Conservation (phyloP, 2,329 filamentous ascomycete species). For the Rutstroemia sp. region DNA sequence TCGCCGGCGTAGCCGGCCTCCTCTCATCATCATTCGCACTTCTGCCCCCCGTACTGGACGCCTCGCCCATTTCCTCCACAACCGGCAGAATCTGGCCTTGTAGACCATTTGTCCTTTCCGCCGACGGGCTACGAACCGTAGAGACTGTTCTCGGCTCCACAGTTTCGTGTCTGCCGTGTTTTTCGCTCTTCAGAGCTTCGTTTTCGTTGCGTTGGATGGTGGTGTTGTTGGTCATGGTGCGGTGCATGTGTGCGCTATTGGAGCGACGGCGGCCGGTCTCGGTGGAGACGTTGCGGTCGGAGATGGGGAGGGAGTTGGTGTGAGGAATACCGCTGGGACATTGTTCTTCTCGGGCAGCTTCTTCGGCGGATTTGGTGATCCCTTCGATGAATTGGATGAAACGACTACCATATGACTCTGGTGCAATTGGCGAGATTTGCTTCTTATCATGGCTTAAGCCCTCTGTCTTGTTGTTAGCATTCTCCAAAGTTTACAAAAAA, state of each 20-base stretch:
- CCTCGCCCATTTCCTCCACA: slow-evolving; percentile 84
- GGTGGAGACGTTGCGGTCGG: slow-evolving; percentile 18
- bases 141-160: slow-evolving; percentile 39
- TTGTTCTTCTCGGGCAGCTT: slow-evolving; percentile 58
- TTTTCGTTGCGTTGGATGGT: slow-evolving; percentile 23
- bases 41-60: slow-evolving; percentile 54
- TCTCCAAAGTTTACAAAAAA: not conserved
- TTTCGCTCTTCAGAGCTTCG: slow-evolving; percentile 23
- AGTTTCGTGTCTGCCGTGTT: slow-evolving; percentile 29
- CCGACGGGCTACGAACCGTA: slow-evolving; percentile 49
- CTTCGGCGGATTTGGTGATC: slow-evolving; percentile 84
- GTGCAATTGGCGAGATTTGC: slow-evolving; percentile 88
- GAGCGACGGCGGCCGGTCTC: slow-evolving; percentile 21
- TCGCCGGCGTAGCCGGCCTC: slow-evolving; percentile 20
- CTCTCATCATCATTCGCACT: slow-evolving; percentile 40
- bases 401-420: slow-evolving; percentile 83
- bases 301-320: slow-evolving; percentile 19
- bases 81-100: slow-evolving; percentile 65
- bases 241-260: slow-evolving; percentile 17
- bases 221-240: slow-evolving; percentile 17
- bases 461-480: slow-evolving; percentile 37
- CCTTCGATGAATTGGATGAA: slow-evolving; percentile 89
- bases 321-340: slow-evolving; percentile 16
- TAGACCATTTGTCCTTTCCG: slow-evolving; percentile 45
- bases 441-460: slow-evolving; percentile 74